Evolutionary conservation across 2,329 filamentous ascomycete genomes (phyloP), one percentile per base, ranked within the genome.

Genomic region (Colletotrichum tamarilloi): DNA sequence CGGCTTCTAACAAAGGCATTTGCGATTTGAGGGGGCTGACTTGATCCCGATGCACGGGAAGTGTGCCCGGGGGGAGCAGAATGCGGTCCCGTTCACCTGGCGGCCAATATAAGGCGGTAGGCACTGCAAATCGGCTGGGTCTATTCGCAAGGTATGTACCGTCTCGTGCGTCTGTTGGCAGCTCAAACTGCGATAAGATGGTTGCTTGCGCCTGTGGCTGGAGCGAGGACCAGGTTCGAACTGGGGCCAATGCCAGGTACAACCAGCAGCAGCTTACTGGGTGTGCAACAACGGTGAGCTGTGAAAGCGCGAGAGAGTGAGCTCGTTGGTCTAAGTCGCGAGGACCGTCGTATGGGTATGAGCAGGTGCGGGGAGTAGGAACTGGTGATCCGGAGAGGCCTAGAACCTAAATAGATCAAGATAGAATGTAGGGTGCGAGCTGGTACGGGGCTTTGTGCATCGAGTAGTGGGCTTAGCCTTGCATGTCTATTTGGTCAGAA

Each of bases 1-100:
- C 62, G 60, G 67, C 67, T 66, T 73, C 62, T 70, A 71, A 66
- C 67, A 73, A 73, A 73, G 62, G 71, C 71, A 73, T 73, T 65
- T 67, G 55, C 60, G 62, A 53, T 53, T 66, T 72, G 57, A 38
- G 52, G 24, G 46, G 66, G 42, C 16, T 42, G 67, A 49, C 19
- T 69, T 30, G 56, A 42, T 32, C 42, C 38, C 52, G 52, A 56
- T 46, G 56, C 24, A 22, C 14, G 19, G 24, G 11, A 32, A n/a
- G 56, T 26, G 30, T 30, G 52, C 46, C 64, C 28, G 56, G 19
- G 38, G 53, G 59, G 38, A 7, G 32, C 38, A 22, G 42, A 59
- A 58, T 26, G 59, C 53, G 66, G 70, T 69, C 70, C 38, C 38
- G 14, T 42, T 42, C 32, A 64, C 65, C 46, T 64, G 28, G 53